Evolutionary conservation across 208 protist species (phyloP), one percentile per base, ranked within the genome.

Genomic region (Wallacemonas sp.): DNA sequence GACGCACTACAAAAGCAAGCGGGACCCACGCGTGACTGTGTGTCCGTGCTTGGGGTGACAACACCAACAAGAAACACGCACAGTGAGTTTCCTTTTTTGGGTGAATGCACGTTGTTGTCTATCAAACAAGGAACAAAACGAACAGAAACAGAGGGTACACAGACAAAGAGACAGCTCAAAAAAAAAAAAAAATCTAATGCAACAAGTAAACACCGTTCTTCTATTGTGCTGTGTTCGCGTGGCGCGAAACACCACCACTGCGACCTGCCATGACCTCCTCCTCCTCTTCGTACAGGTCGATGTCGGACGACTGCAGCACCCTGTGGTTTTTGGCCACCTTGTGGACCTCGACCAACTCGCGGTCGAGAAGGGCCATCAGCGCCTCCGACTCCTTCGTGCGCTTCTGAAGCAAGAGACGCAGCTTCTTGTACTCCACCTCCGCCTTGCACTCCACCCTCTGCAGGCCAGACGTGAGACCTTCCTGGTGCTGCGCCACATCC

Each of bases 301-400:
- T 66, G 24, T 83, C 68, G 34, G 75, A 69, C 2, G 76, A 82
- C 19, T 74, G 72, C 2, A 92, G 76, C 26, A 78, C 63, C 47
- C 86, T 68, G 55, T 94, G 88, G 30, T 79, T 72, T 55, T 70
- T 46, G 9, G 83, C 77, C 33, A 95, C 76, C 52, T 90, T 71
- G 39, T 83, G 80, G 38, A 92, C 72, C 52, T 84, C 70, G 17
- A 70, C 60, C 54, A 95, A 62, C 68, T 95, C 86, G 61, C 92
- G 90, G 23, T 92, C 82, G 48, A 95, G 67, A 24, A 95, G 55
- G 19, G 65, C 73, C 24, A 74, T 64, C 49, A 92, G 66, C 47
- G 82, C 77, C 17, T 91, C 84, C 11, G 89, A 80, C 62, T 92
- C 89, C 16, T 63, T 76, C 4, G 76, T 76, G 55, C 90, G 90